These are phyloP conservation scores for Alternaria infectoria DNA, from an alignment of 2,329 filamentous ascomycete genomes.

Conservation along the genomic window DNA sequence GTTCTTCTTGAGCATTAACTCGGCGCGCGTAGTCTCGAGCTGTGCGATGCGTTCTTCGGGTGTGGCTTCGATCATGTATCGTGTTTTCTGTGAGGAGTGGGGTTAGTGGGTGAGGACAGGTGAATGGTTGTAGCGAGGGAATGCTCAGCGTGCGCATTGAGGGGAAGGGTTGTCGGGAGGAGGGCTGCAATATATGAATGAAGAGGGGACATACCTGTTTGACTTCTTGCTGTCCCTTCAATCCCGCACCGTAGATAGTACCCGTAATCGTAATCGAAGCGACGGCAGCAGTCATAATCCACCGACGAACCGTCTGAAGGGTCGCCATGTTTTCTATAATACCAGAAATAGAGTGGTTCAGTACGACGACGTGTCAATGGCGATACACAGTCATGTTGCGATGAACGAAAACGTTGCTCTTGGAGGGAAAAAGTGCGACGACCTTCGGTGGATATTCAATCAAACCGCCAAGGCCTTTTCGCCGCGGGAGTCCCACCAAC, in stretches of 20 bases:
- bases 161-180: background rate
- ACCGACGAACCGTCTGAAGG: slow-evolving; percentile 51
- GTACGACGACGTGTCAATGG: background rate
- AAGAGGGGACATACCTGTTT: slow-evolving; percentile 54
- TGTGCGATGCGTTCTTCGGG: slow-evolving; percentile 62
- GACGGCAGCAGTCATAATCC: slow-evolving; percentile 62
- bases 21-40: slow-evolving; percentile 58
- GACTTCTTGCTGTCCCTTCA: slow-evolving; percentile 61
- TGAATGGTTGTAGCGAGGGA: background rate
- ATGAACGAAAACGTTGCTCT: background rate
- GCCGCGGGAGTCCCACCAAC: slow-evolving; percentile 31
- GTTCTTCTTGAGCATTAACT: slow-evolving; percentile 58
- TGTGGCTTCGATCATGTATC: slow-evolving; percentile 57
- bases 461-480: slow-evolving; percentile 25
- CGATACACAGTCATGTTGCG: background rate
- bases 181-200: background rate
- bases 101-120: background rate
- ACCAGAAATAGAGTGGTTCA: background rate
- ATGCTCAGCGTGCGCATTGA: background rate
- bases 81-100: slow-evolving; percentile 45
- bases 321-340: slow-evolving; percentile 22
- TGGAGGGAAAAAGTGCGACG: slow-evolving; percentile 4
- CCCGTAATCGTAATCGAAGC: slow-evolving; percentile 64
- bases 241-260: slow-evolving; percentile 64
- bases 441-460: slow-evolving; percentile 10